These are phyloP conservation scores for Kwoniella dejecticola DNA, from an alignment of 768 basidiomycete species.

Conservation along the genomic window DNA sequence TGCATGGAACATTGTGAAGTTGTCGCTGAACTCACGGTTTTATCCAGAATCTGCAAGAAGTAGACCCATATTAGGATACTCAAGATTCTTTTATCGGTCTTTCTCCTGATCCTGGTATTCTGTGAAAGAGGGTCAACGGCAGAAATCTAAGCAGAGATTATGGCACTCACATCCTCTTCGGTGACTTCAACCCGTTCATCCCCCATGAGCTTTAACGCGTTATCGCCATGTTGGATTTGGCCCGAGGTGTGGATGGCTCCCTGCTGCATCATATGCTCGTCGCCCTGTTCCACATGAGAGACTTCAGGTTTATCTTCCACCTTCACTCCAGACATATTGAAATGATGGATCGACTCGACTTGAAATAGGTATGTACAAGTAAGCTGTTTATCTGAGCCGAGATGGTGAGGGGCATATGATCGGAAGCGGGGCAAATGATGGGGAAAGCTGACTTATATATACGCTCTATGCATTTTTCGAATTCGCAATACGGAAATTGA, in stretches of 20 bases:
- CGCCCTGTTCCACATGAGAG: conserved; percentile 18
- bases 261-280: conserved; percentile 4
- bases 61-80: conserved; percentile 49
- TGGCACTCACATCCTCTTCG: conserved; percentile 48
- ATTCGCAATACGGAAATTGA: too few species aligned
- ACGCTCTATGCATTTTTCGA: too few species aligned
- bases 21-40: conserved; percentile 26
- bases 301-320: conserved; percentile 23
- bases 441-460: too few species aligned
- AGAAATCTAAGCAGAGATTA: too few species aligned
- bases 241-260: conserved; percentile 9
- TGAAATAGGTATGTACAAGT: too few species aligned
- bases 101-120: conserved; percentile 38
- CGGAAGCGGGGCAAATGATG: too few species aligned
- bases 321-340: neutral
- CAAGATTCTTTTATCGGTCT: conserved; percentile 50
- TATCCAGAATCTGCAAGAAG: conserved; percentile 51
- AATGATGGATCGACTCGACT: too few species aligned
- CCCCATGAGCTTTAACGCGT: conserved; percentile 34
- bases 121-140: neutral
- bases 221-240: conserved; percentile 38
- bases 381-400: too few species aligned
- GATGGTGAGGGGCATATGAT: too few species aligned
- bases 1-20: conserved; percentile 4
- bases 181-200: conserved; percentile 47